Base-by-base conservation (phyloP, 2,329 filamentous ascomycete genomes). In the Fusarium sp. region DNA sequence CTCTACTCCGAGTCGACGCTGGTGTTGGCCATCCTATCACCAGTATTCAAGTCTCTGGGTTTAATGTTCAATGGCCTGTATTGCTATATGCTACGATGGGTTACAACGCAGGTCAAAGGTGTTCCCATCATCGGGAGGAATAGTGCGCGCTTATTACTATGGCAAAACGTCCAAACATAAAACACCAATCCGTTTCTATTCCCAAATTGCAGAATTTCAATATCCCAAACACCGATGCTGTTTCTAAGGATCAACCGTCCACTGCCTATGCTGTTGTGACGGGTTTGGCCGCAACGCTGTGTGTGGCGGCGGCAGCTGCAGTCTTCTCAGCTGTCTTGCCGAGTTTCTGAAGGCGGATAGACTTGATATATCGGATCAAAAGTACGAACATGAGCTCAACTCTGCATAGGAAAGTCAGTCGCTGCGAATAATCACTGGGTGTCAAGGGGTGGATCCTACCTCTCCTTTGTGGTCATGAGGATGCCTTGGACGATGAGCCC, bases 381-480 rank as follows among this genome's bases (percentile, higher is more conserved):
- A 98, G 85, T 72, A 98, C 87, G 81, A 98, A 98, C 50, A 95
- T 82, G 22, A 98, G 85, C 82, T 98, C 96, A 83, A 98, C 94
- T 76, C 94, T 94, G 67, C 28, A 18, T 38, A 22, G 13, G 14
- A 45, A 36, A 68, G 58, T 80, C 66, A 78, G 77, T 66, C 53
- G 45, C 32, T 47, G n/a, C 12, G 9, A 41, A 7, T 28, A 24
- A 7, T 12, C 24, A 8, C 8, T 28, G 18, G 20, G 10, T 13
- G 47, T 20, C 17, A 8, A 39, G 4, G 55, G 8, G 13, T 54
- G 32, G 13, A 38, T 79, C 87, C 75, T 87, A 95, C 93, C 95
- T 90, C 84, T 99, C 96, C 85, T 99, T 99, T 54, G 95, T 96
- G 95, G 98, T 99, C 96, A 99, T 99, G 44, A 99, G 87, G 63